A percentile compares a stretch with the other conserved stretches of the same genome.
Conservation (phyloP, 495 filamentous ascomycete species). For the Daldinia bambusicola region DNA sequence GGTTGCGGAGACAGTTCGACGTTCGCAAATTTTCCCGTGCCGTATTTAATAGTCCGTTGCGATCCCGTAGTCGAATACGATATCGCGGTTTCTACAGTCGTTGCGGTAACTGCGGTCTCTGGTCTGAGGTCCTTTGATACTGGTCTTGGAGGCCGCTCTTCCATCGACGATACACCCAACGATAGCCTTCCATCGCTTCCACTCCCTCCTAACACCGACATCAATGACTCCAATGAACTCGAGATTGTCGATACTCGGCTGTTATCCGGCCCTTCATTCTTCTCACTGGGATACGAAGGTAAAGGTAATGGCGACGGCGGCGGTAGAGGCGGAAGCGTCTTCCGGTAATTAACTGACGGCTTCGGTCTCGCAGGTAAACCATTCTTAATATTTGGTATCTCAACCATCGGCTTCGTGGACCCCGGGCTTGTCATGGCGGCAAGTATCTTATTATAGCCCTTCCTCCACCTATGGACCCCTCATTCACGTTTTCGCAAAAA, state of each 20-base stretch:
- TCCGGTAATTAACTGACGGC: slow-evolving; percentile 30
- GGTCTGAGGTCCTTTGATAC: slow-evolving; percentile 41
- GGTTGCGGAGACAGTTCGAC: slow-evolving; percentile 62
- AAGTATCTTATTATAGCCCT: background rate
- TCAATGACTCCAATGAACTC: slow-evolving; percentile 23
- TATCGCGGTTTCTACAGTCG: slow-evolving; percentile 27
- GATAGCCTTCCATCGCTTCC: slow-evolving; percentile 26
- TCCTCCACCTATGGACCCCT: background rate
- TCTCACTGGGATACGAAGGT: background rate
- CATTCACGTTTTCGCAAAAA: background rate
- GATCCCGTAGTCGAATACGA: slow-evolving; percentile 53
- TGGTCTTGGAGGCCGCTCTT: slow-evolving; percentile 23
- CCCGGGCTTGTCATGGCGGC: slow-evolving; percentile 32
- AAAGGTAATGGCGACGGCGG: slow-evolving; percentile 38
- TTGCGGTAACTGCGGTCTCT: slow-evolving; percentile 48
- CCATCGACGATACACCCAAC: slow-evolving; percentile 13
- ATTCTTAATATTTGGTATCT: slow-evolving; percentile 38
- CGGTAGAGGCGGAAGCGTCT: slow-evolving; percentile 45
- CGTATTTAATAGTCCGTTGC: slow-evolving; percentile 58
- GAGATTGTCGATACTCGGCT: slow-evolving; percentile 20
- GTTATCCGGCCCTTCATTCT: background rate
- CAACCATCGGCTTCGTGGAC: slow-evolving; percentile 32
- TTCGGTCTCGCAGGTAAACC: slow-evolving; percentile 33
- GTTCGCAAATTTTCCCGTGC: slow-evolving; percentile 53
- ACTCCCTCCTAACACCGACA: slow-evolving; percentile 10